These are phyloP conservation scores for Galerina sulciceps DNA, from an alignment of 768 basidiomycete genomes.

Conservation along the genomic window DNA sequence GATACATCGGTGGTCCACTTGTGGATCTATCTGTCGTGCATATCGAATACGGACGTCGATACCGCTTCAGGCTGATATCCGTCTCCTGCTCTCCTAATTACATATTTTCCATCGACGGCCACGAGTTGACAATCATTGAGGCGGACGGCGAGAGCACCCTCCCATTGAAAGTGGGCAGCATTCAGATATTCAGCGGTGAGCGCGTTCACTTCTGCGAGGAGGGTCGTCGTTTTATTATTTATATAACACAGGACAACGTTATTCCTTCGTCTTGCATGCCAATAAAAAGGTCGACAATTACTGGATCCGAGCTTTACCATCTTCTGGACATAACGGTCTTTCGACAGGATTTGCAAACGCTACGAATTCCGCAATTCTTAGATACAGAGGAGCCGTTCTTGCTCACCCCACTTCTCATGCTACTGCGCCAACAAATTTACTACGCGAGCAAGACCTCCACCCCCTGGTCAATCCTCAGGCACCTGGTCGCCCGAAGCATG, in stretches of 20 bases:
- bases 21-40: slow-evolving; percentile 46
- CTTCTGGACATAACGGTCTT: slow-evolving; percentile 13
- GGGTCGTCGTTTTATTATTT: not conserved
- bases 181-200: slow-evolving; percentile 42
- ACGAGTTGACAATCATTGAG: slow-evolving; percentile 59
- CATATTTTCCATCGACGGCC: slow-evolving; percentile 47
- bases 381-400: slow-evolving; percentile 47
- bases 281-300: slow-evolving; percentile 54
- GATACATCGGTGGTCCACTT: slow-evolving; percentile 44
- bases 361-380: slow-evolving; percentile 53
- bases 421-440: slow-evolving; percentile 21
- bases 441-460: slow-evolving; percentile 45
- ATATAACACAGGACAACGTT: slow-evolving; percentile 22
- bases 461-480: slow-evolving; percentile 32
- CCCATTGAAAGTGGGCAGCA: slow-evolving; percentile 45
- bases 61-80: slow-evolving; percentile 57
- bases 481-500: slow-evolving; percentile 33
- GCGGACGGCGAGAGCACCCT: slow-evolving; percentile 47
- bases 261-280: slow-evolving; percentile 43
- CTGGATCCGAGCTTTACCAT: slow-evolving; percentile 45
- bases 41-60: slow-evolving; percentile 44
- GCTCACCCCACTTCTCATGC: slow-evolving; percentile 44
- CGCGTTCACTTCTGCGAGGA: not conserved
- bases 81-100: slow-evolving; percentile 54
- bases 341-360: slow-evolving; percentile 19